Evolutionary conservation across 495 filamentous ascomycete species (phyloP), one percentile per base, ranked within the genome.

Genomic region (Penicillium maclennaniae): DNA sequence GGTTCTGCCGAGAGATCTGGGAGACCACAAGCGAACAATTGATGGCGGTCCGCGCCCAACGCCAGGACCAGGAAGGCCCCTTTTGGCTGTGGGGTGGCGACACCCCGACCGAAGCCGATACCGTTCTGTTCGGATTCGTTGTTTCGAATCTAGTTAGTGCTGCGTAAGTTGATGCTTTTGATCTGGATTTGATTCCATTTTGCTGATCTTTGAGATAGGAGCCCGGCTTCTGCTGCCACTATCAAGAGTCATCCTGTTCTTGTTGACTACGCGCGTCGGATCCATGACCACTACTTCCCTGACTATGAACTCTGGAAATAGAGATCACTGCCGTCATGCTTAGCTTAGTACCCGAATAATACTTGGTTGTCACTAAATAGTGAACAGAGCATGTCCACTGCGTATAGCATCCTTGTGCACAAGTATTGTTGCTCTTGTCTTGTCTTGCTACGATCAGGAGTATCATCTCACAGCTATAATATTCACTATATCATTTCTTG

Each of bases 21-120:
- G 72, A 73, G 34, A 65, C 44, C 20, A 34, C 85, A 7, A 72
- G 74, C 40, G 75, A 50, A 5, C 44, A 81, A 46, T 54, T 75
- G 10, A 60, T 59, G 7, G 55, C 54, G 10, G 60, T 54, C 19
- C 58, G 39, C n/a, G 39, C 36, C 2, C 54, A 63, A 26, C 8
- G 47, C 50, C 12, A 50, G 17, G 41, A 65, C 3, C 44, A 34
- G 5, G 61, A 63, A 0, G 61, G 60, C 8, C 72, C 73, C 3
- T 86, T 85, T 48, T 87, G 83, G 82, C 53, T 80, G 16, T 65
- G 83, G 6, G 83, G 83, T 0, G 77, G 79, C 0, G 62, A 74
- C 0, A 37, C 57, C 7, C 83, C 83, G 4, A 80, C 78, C 0
- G 84, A 86, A 50, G 78, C 69, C 1, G 85, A 87, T 63, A 61